phyloP scores from a whole-genome alignment of 2,329 filamentous ascomycete genomes.

The Aspergillus vadensis region DNA sequence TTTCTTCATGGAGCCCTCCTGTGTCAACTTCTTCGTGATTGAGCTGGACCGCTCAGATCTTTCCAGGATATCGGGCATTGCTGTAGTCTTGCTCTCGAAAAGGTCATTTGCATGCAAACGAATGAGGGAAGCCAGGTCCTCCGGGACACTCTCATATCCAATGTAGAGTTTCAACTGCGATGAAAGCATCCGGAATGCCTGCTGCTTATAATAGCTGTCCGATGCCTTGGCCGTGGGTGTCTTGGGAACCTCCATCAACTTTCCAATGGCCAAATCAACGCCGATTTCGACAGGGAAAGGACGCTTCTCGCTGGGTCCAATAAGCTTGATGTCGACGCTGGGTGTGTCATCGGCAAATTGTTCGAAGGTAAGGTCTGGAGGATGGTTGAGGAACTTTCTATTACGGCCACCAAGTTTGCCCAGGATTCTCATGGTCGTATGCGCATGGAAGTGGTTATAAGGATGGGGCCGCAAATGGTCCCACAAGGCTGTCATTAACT shows the following conservation, averaged over 20 bases:
- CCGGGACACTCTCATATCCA: constrained; percentile 81
- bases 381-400: constrained; percentile 89
- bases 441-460: constrained; percentile 95
- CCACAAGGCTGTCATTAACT: constrained; percentile 96
- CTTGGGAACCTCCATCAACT: constrained; percentile 79
- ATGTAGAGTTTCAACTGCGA: constrained; percentile 89
- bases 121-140: constrained; percentile 82
- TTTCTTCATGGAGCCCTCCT: constrained; percentile 80
- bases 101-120: constrained; percentile 89
- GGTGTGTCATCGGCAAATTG: constrained; percentile 83
- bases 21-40: constrained; percentile 79
- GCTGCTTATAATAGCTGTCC: constrained; percentile 87
- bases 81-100: constrained; percentile 69
- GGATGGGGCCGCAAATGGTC: constrained; percentile 91
- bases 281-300: constrained; percentile 86
- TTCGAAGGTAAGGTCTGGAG: constrained; percentile 79
- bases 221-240: constrained; percentile 58
- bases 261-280: constrained; percentile 84
- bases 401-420: constrained; percentile 96
- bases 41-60: constrained; percentile 78
- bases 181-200: constrained; percentile 84
- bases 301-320: constrained; percentile 84
- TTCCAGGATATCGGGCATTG: constrained; percentile 68
- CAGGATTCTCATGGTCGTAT: constrained; percentile 95
- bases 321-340: constrained; percentile 84